These are phyloP conservation scores for Amorphotheca resinae DNA, from an alignment of 495 filamentous ascomycete genomes.

Conservation along the genomic window DNA sequence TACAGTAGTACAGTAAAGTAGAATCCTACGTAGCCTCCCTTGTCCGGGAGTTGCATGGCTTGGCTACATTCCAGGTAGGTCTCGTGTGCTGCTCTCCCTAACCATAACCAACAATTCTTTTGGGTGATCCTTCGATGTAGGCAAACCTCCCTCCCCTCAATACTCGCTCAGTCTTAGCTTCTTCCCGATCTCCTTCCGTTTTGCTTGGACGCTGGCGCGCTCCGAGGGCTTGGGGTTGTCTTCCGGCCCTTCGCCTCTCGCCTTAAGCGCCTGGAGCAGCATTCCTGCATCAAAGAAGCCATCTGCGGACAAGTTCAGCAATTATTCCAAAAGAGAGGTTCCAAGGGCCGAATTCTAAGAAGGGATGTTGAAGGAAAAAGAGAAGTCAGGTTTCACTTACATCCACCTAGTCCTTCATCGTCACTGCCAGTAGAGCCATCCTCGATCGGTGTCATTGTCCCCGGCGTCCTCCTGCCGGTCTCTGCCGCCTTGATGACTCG, in stretches of 20 bases:
- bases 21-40: no score
- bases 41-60: no score
- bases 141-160: slow-evolving; percentile 25
- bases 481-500: slow-evolving; percentile 38
- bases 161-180: slow-evolving; percentile 68
- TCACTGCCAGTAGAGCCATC: slow-evolving; percentile 56
- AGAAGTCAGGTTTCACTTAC: slow-evolving; percentile 43
- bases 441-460: slow-evolving; percentile 24
- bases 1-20: no score
- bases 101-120: no score
- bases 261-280: slow-evolving; percentile 78
- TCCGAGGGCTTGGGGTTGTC: slow-evolving; percentile 30
- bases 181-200: slow-evolving; percentile 63
- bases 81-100: no score
- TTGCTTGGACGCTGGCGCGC: slow-evolving; percentile 32
- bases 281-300: slow-evolving; percentile 95
- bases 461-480: slow-evolving; percentile 25
- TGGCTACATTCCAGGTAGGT: no score
- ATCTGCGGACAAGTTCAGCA: slow-evolving; percentile 38
- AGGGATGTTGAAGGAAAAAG: slow-evolving; percentile 4
- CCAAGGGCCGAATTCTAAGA: not conserved
- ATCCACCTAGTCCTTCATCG: slow-evolving; percentile 84
- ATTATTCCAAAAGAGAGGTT: not conserved
- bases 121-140: no score
- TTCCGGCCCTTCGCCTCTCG: slow-evolving; percentile 22